Conservation (phyloP, 441 rosid genomes). For the Pelargonium australe region DNA sequence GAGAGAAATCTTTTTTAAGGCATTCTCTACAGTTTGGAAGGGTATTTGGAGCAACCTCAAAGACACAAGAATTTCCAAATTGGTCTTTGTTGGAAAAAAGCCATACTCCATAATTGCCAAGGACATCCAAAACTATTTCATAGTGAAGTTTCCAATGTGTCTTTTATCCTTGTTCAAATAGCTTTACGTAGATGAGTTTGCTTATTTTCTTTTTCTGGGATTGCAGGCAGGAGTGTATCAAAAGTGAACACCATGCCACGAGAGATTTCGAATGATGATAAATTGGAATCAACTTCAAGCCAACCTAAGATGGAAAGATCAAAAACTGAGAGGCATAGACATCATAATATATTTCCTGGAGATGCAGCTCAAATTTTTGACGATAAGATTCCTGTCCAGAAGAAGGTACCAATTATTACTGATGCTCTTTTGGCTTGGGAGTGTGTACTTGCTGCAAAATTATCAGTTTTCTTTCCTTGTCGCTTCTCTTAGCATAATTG, state of each 20-base stretch:
- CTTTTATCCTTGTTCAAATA: background rate
- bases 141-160: background rate
- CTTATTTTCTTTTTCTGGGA: slow-evolving; percentile 29
- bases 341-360: slow-evolving; percentile 50
- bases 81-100: background rate
- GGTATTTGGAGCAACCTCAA: background rate
- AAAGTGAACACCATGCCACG: slow-evolving; percentile 32
- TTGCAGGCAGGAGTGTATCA: slow-evolving; percentile 27
- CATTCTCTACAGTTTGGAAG: background rate
- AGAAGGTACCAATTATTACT: slow-evolving; percentile 47
- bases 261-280: slow-evolving; percentile 32
- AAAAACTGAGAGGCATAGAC: slow-evolving; percentile 58
- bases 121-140: background rate
- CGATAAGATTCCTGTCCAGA: slow-evolving; percentile 54
- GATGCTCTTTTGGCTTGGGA: slow-evolving; percentile 9
- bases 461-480: background rate
- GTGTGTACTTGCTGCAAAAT: background rate
- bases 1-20: background rate
- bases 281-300: slow-evolving; percentile 36
- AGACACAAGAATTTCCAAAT: too few species aligned
- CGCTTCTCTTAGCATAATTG: background rate
- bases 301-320: slow-evolving; percentile 54
- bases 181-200: slow-evolving; percentile 12
- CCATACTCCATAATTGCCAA: background rate
- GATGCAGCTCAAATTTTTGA: slow-evolving; percentile 79